Conservation (phyloP, 495 filamentous ascomycete species). For the Talaromyces ruber region DNA sequence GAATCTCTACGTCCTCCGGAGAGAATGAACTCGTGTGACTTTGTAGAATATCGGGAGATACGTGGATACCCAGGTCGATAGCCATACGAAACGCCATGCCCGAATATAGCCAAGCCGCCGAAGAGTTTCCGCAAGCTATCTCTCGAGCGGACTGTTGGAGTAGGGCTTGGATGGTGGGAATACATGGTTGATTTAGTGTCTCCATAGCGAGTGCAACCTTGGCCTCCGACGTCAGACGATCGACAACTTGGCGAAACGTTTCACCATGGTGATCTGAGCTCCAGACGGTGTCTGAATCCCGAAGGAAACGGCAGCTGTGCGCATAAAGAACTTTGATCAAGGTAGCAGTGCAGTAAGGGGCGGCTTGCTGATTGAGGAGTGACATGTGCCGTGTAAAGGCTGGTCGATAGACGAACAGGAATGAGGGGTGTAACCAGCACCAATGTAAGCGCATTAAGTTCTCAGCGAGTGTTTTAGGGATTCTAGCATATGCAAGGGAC, state of each 20-base stretch:
- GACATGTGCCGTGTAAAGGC: slow-evolving; percentile 12
- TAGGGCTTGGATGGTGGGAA: slow-evolving; percentile 13
- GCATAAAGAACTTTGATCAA: background rate
- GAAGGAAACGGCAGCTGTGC: background rate
- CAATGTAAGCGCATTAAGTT: slow-evolving; percentile 9
- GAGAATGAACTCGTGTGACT: slow-evolving; percentile 2
- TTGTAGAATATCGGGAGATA: slow-evolving; percentile 11
- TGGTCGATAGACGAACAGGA: slow-evolving; percentile 19
- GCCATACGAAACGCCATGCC: slow-evolving; percentile 26
- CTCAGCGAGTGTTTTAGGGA: background rate
- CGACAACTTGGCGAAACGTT: background rate
- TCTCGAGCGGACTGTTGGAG: slow-evolving; percentile 10
- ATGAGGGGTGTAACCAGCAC: slow-evolving; percentile 18
- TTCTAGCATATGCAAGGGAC: too few species aligned
- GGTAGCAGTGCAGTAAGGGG: background rate
- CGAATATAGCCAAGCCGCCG: slow-evolving; percentile 18
- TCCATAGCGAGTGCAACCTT: background rate
- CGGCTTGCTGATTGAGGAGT: background rate
- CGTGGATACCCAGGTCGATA: slow-evolving; percentile 16
- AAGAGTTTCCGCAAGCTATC: slow-evolving; percentile 11
- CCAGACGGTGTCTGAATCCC: background rate
- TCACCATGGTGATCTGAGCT: too few species aligned
- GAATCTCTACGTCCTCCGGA: slow-evolving; percentile 17
- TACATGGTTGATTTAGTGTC: background rate
- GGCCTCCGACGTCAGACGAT: background rate